A percentile compares a stretch with the other conserved stretches of the same genome.
Evolutionary conservation across 2,329 filamentous ascomycete genomes (phyloP).

Genomic region (Ophiostoma novo-ulmi): DNA sequence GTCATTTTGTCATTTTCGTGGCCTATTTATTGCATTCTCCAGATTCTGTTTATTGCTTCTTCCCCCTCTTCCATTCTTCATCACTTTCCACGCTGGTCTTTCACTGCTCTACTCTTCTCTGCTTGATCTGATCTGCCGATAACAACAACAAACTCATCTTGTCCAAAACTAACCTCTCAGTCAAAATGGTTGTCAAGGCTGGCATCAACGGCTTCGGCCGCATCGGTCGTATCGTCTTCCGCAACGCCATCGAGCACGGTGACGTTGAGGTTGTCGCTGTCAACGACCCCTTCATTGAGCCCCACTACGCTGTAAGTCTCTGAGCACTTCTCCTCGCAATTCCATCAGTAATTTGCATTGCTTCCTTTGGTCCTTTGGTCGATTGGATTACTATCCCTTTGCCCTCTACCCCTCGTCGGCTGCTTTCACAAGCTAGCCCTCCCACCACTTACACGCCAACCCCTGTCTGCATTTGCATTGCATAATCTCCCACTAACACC

Average conservation of each 20-base stretch:
- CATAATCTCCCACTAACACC: conserved; percentile 13
- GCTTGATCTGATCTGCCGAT: not conserved
- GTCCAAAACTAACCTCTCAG: conserved; percentile 26
- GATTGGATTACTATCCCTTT: not conserved
- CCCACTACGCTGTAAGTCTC: conserved; percentile 88
- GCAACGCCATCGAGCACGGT: conserved; percentile 87
- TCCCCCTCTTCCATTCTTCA: conserved; percentile 1
- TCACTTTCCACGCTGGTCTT: conserved; percentile 14
- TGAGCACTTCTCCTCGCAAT: not conserved
- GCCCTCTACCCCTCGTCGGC: not conserved
- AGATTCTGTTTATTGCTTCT: not conserved
- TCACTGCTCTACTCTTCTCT: not conserved
- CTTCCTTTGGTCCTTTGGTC: not conserved
- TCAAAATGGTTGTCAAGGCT: conserved; percentile 62
- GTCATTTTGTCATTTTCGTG: not conserved
- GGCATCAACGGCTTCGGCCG: conserved; percentile 99
- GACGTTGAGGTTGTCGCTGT: conserved; percentile 92
- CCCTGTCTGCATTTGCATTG: not conserved
- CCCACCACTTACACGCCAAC: conserved; percentile 7
- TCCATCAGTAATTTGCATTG: not conserved
- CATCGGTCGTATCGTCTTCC: conserved; percentile 98
- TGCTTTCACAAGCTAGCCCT: not conserved
- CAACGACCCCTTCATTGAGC: conserved; percentile 99
- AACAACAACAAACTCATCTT: not conserved
- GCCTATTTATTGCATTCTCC: not conserved